Evolutionary conservation across 2,329 filamentous ascomycete genomes (phyloP).

Genomic region (Ramularia collo-cygni): DNA sequence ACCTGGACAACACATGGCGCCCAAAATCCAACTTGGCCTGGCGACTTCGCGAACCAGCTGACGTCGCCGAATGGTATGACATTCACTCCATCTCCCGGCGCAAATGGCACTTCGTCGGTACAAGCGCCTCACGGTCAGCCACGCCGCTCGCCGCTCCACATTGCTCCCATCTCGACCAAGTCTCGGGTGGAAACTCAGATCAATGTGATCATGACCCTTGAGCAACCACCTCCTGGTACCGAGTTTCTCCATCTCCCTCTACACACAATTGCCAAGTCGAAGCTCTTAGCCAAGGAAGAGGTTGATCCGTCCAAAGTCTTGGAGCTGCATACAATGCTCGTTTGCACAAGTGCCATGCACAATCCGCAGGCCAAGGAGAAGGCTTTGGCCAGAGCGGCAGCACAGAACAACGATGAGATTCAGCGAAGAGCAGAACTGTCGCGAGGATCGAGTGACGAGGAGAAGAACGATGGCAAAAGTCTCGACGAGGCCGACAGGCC

Average conservation of each 20-base stretch:
- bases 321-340: slow-evolving; percentile 72
- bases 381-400: slow-evolving; percentile 57
- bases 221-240: slow-evolving; percentile 65
- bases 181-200: slow-evolving; percentile 97
- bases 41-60: slow-evolving; percentile 26
- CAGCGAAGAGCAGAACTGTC: slow-evolving; percentile 35
- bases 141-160: slow-evolving; percentile 29
- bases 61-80: slow-evolving; percentile 27
- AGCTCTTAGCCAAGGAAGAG: slow-evolving; percentile 71
- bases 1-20: slow-evolving; percentile 22
- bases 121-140: slow-evolving; percentile 9
- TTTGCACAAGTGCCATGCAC: slow-evolving; percentile 89
- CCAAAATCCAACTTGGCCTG: slow-evolving; percentile 29
- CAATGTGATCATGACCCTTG: slow-evolving; percentile 73
- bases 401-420: slow-evolving; percentile 37
- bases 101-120: slow-evolving; percentile 24
- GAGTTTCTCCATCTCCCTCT: slow-evolving; percentile 79
- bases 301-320: slow-evolving; percentile 64
- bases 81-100: slow-evolving; percentile 31
- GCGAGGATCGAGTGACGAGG: slow-evolving; percentile 29
- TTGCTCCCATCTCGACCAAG: slow-evolving; percentile 48
- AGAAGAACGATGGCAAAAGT: slow-evolving; percentile 42
- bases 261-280: slow-evolving; percentile 90
- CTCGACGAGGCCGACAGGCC: slow-evolving; percentile 62
- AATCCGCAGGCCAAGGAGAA: slow-evolving; percentile 58